Conservation (phyloP, 305 asterid genomes). For the Fraxinus latifolia region DNA sequence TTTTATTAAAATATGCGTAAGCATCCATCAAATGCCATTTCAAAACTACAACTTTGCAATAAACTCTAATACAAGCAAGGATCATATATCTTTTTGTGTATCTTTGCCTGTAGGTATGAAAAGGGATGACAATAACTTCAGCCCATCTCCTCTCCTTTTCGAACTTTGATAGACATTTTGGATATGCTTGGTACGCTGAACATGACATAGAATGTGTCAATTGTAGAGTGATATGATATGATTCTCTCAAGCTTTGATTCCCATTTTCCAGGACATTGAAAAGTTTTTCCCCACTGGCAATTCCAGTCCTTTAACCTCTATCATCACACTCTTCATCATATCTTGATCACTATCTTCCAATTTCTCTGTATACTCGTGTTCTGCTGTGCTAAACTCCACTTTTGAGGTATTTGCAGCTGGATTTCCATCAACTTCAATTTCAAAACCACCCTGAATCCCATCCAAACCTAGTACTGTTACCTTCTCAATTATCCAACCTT, state of each 20-base stretch:
- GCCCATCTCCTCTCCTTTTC: constrained; percentile 14
- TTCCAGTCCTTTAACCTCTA: constrained; percentile 38
- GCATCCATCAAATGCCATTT: background rate
- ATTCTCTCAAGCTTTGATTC: constrained; percentile 20
- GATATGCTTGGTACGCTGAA: background rate
- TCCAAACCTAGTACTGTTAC: constrained; percentile 38
- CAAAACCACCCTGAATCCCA: constrained; percentile 24
- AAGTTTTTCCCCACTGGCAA: constrained; percentile 39
- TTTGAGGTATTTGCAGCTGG: constrained; percentile 25
- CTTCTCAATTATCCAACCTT: constrained; percentile 37
- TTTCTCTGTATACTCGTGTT: constrained; percentile 17
- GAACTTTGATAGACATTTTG: background rate
- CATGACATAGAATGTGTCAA: background rate
- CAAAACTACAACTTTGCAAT: background rate
- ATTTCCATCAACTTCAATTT: constrained; percentile 34
- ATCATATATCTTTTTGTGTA: background rate
- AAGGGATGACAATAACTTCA: constrained; percentile 15
- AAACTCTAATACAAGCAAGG: background rate
- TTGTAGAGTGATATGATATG: background rate
- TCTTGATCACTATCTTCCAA: constrained; percentile 22
- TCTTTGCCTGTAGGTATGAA: constrained; percentile 17
- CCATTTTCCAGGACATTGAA: constrained; percentile 41
- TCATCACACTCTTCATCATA: constrained; percentile 34
- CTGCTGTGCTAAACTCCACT: constrained; percentile 19
- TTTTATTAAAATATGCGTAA: background rate